A percentile compares a stretch with the other conserved stretches of the same genome.
Evolutionary conservation across 2,329 filamentous ascomycete genomes (phyloP).

Genomic region (Ceratocystis lukuohia): DNA sequence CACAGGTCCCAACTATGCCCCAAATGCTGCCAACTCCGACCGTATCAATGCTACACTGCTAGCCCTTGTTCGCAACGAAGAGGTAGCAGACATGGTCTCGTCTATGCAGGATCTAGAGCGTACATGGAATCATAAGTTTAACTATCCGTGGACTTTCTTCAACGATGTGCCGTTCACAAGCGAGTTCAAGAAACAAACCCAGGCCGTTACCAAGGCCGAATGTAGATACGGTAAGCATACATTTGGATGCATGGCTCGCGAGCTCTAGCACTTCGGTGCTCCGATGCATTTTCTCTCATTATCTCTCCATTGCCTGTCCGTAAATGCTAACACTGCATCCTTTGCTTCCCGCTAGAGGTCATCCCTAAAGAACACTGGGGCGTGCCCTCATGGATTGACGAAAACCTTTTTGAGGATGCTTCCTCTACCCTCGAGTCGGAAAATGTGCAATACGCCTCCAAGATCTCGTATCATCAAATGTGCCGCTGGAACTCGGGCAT

Average conservation of each 20-base stretch:
- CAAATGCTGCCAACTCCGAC: constrained; percentile 58
- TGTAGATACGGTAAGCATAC: constrained; percentile 57
- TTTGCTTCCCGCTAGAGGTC: constrained; percentile 41
- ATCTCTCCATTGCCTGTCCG: not conserved
- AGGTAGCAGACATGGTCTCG: constrained; percentile 68
- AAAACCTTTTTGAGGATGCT: constrained; percentile 73
- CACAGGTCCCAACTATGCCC: constrained; percentile 62
- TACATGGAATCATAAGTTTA: constrained; percentile 98
- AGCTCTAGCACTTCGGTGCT: not conserved
- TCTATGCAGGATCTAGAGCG: constrained; percentile 85
- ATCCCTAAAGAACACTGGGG: constrained; percentile 96
- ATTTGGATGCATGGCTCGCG: not conserved
- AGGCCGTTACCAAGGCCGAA: constrained; percentile 74
- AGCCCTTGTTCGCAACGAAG: constrained; percentile 82
- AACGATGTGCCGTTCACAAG: constrained; percentile 89
- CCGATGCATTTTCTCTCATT: too few species aligned
- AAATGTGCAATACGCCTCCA: constrained; percentile 78
- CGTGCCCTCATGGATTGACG: constrained; percentile 81
- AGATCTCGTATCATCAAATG: constrained; percentile 95
- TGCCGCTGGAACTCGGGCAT: constrained; percentile 97
- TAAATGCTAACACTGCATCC: constrained; percentile 17
- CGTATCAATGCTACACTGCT: constrained; percentile 90
- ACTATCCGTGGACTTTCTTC: constrained; percentile 99
- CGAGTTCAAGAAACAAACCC: constrained; percentile 77
- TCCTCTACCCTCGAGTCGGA: constrained; percentile 69